Conservation (phyloP, 345 rosid genomes). For the Mangifera indica region DNA sequence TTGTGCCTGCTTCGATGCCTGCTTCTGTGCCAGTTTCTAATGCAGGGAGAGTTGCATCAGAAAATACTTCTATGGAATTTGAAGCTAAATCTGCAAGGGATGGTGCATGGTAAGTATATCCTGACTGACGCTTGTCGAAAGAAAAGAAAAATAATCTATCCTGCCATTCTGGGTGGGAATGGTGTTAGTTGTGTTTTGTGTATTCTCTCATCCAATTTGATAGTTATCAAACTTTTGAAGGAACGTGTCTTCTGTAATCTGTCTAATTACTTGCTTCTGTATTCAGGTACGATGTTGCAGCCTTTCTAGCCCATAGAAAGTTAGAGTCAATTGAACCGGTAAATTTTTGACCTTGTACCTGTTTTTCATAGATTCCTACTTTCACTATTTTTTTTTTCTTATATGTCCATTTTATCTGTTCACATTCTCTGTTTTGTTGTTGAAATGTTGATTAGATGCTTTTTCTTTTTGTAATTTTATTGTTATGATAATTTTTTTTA, state of each 20-base stretch:
- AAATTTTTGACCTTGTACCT: conserved; percentile 22
- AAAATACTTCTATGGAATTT: conserved; percentile 70
- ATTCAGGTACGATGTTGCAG: conserved; percentile 83
- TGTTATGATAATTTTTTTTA: not conserved
- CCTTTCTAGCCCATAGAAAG: conserved; percentile 67
- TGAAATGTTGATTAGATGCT: not conserved
- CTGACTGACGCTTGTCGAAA: no score
- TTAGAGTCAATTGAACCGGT: conserved; percentile 78
- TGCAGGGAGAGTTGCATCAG: conserved; percentile 59
- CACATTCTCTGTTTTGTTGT: not conserved
- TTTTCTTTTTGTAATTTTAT: conserved; percentile 1
- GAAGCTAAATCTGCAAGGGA: conserved; percentile 97
- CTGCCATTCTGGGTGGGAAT: conserved; percentile 12
- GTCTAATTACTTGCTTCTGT: conserved; percentile 12
- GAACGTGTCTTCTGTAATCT: not conserved
- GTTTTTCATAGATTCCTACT: not conserved
- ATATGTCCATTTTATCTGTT: not conserved
- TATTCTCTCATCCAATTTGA: conserved; percentile 11
- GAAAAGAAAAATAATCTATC: no score
- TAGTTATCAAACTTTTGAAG: not conserved
- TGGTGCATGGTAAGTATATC: conserved; percentile 85
- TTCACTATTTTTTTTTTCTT: not conserved
- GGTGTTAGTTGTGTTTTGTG: conserved; percentile 9
- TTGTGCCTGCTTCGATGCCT: conserved; percentile 41
- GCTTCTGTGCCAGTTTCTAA: conserved; percentile 36